phyloP scores from a whole-genome alignment of 192 early-diverging fungal genomes.

The Rhizophlyctis rosea region DNA sequence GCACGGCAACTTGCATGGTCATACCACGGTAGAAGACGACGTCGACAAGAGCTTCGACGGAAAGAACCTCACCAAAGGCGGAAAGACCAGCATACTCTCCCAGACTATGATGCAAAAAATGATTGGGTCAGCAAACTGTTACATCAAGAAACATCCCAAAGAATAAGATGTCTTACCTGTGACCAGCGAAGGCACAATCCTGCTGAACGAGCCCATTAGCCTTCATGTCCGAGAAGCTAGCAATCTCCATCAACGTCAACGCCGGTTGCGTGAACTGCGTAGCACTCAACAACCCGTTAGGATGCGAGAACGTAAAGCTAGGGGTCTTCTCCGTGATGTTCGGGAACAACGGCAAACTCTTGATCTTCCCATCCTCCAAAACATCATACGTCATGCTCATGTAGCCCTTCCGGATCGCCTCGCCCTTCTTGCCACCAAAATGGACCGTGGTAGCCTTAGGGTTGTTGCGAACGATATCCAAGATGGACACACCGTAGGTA shows the following conservation, averaged over 20 bases:
- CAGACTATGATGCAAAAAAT: slow-evolving; percentile 40
- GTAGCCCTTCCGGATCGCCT: slow-evolving; percentile 77
- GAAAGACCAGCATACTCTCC: slow-evolving; percentile 94
- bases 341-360: slow-evolving; percentile 83
- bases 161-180: slow-evolving; percentile 49
- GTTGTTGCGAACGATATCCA: slow-evolving; percentile 87
- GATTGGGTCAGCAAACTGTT: slow-evolving; percentile 12
- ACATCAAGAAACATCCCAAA: slow-evolving; percentile 9
- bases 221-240: slow-evolving; percentile 86
- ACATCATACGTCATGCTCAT: slow-evolving; percentile 90
- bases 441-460: slow-evolving; percentile 79
- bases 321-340: slow-evolving; percentile 68
- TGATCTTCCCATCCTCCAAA: slow-evolving; percentile 70
- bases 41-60: slow-evolving; percentile 81
- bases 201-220: slow-evolving; percentile 81
- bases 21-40: slow-evolving; percentile 95
- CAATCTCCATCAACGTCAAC: slow-evolving; percentile 85
- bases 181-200: slow-evolving; percentile 84
- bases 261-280: slow-evolving; percentile 97
- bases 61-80: slow-evolving; percentile 81
- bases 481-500: slow-evolving; percentile 84
- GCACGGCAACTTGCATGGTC: slow-evolving; percentile 96
- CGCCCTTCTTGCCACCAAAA: slow-evolving; percentile 85
- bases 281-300: slow-evolving; percentile 81
- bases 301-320: slow-evolving; percentile 80